Percentiles rank a stretch among this genome's conserved stretches.
Evolutionary conservation across 2,329 filamentous ascomycete genomes (phyloP).

Genomic region (Fusarium sp.): DNA sequence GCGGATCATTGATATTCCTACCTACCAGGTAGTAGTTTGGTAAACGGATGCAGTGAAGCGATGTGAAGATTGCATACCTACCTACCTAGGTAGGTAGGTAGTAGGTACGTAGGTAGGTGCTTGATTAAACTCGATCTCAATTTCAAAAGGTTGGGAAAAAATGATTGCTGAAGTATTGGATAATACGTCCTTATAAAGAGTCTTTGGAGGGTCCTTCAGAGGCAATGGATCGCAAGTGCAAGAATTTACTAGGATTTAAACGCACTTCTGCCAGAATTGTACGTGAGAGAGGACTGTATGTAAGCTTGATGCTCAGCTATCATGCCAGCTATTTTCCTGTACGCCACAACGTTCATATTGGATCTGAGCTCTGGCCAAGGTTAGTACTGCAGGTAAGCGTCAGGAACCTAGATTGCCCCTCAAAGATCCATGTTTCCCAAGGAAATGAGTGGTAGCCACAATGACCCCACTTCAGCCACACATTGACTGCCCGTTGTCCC

Average conservation of each 20-base stretch:
- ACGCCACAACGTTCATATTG: slow-evolving; percentile 18
- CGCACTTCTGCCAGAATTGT: background rate
- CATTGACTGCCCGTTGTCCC: background rate
- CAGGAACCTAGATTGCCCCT: slow-evolving; percentile 13
- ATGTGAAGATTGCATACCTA: background rate
- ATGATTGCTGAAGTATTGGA: background rate
- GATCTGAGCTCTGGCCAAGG: slow-evolving; percentile 12
- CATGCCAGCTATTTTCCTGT: background rate
- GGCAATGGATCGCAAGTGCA: background rate
- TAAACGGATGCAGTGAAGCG: background rate
- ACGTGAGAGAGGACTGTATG: background rate
- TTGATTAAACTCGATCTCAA: background rate
- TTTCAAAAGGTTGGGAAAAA: background rate
- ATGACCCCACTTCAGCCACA: slow-evolving; percentile 38
- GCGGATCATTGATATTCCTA: slow-evolving; percentile 50
- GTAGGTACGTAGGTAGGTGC: background rate
- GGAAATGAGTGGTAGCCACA: slow-evolving; percentile 34
- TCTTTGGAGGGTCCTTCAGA: background rate
- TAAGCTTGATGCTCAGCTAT: background rate
- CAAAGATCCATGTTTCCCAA: slow-evolving; percentile 11
- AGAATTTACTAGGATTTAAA: background rate
- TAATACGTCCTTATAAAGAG: background rate
- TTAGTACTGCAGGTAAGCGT: slow-evolving; percentile 16
- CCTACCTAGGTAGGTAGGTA: too few species aligned
- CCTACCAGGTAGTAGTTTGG: background rate